Evolutionary conservation across 2,329 filamentous ascomycete species (phyloP).

Genomic region (Epichloe gansuensis): DNA sequence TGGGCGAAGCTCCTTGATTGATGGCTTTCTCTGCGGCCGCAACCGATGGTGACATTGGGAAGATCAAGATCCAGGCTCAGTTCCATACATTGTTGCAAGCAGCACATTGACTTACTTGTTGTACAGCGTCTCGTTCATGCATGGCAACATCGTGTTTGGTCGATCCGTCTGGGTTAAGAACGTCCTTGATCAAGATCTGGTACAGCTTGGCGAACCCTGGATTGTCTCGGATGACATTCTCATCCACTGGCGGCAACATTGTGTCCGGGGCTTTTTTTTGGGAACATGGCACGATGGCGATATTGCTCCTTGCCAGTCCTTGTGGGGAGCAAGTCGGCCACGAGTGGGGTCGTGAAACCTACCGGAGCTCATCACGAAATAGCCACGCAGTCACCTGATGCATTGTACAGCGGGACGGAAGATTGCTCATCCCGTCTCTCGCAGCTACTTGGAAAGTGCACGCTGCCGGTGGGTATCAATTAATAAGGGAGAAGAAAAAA

Average conservation of each 20-base stretch:
- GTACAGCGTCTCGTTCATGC: constrained; percentile 35
- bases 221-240: constrained; percentile 39
- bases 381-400: constrained; percentile 24
- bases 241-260: constrained; percentile 48
- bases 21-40: not conserved
- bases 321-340: not conserved
- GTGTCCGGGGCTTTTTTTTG: not conserved
- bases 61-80: no score
- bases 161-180: constrained; percentile 46
- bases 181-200: constrained; percentile 35
- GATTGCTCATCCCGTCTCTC: constrained; percentile 6
- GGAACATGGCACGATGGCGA: not conserved
- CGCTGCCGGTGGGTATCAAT: no score
- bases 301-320: not conserved
- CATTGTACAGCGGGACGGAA: constrained; percentile 1
- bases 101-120: constrained; percentile 27
- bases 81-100: not conserved
- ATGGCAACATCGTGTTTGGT: constrained; percentile 38
- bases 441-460: not conserved
- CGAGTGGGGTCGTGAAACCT: not conserved
- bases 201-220: constrained; percentile 49
- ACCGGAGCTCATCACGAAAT: constrained; percentile 14
- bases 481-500: not conserved
- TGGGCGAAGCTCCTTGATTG: no score
- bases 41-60: not conserved